Evolutionary conservation across 78 protist genomes (phyloP).

Genomic region (Dictyostelium intermedium): DNA sequence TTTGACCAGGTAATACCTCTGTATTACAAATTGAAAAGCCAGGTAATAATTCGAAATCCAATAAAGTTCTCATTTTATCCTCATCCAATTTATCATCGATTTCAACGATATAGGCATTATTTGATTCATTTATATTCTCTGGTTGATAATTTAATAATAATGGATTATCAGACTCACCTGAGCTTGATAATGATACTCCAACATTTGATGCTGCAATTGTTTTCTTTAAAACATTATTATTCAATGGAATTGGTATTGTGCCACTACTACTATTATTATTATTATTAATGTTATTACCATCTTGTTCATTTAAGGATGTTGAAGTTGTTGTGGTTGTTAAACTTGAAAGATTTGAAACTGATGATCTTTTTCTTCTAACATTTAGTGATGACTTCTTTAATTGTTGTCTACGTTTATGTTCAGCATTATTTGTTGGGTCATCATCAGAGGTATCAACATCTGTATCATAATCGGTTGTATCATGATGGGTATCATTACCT

Average conservation of each 20-base stretch:
- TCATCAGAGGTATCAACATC: background rate
- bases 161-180: conserved; percentile 47
- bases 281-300: background rate
- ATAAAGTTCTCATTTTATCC: conserved; percentile 71
- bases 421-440: background rate
- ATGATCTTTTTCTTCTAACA: conserved; percentile 1
- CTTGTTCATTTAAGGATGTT: background rate
- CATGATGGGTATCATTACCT: background rate
- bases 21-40: conserved; percentile 69
- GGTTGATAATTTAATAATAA: conserved; percentile 12
- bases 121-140: conserved; percentile 30
- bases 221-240: background rate
- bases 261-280: background rate
- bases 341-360: background rate
- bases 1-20: conserved; percentile 52
- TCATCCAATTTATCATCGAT: conserved; percentile 83
- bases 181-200: conserved; percentile 13
- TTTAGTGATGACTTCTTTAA: background rate
- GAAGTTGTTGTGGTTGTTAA: background rate
- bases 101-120: conserved; percentile 66
- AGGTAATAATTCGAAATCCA: conserved; percentile 66
- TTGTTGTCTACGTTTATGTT: background rate
- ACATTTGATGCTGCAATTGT: conserved; percentile 9
- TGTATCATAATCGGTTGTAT: background rate
- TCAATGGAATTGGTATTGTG: background rate